phyloP scores from a whole-genome alignment of 2,329 filamentous ascomycete species.

The Chalara sp. region DNA sequence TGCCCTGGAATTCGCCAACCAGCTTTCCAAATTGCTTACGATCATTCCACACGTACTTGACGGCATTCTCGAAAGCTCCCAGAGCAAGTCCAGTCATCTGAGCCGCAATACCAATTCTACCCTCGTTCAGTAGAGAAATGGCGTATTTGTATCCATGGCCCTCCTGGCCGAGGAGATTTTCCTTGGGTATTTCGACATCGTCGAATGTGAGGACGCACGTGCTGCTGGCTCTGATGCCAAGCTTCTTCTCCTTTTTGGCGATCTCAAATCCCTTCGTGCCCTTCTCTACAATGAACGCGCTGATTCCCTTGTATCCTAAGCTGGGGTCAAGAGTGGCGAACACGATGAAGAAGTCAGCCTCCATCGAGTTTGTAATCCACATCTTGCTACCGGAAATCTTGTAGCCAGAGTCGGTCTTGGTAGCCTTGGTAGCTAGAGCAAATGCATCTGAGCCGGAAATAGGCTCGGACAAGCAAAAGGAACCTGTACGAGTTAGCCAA shows the following conservation, averaged over 20 bases:
- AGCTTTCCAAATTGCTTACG: conserved; percentile 92
- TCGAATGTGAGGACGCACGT: conserved; percentile 98
- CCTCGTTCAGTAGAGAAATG: conserved; percentile 89
- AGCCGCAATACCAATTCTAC: conserved; percentile 93
- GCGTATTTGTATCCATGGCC: conserved; percentile 98
- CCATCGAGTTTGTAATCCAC: conserved; percentile 99
- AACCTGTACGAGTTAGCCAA: conserved; percentile 37
- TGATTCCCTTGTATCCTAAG: conserved; percentile 95
- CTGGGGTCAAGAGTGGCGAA: conserved; percentile 91
- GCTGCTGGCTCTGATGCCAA: conserved; percentile 90
- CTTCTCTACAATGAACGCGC: conserved; percentile 93
- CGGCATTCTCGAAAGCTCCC: conserved; percentile 92
- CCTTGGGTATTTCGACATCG: conserved; percentile 83
- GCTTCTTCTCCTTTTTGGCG: conserved; percentile 99
- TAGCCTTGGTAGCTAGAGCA: conserved; percentile 84
- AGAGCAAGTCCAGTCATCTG: conserved; percentile 98
- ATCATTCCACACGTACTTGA: conserved; percentile 95
- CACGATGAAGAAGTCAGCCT: conserved; percentile 92
- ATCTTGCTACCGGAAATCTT: conserved; percentile 90
- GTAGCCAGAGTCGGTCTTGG: conserved; percentile 76
- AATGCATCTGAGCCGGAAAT: conserved; percentile 94
- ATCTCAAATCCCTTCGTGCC: conserved; percentile 83
- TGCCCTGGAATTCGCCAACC: conserved; percentile 95
- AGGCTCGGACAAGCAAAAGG: conserved; percentile 89
- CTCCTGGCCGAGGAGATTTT: conserved; percentile 80